These are phyloP conservation scores for Colletotrichum tabaci DNA, from an alignment of 2,329 filamentous ascomycete genomes.

Conservation along the genomic window DNA sequence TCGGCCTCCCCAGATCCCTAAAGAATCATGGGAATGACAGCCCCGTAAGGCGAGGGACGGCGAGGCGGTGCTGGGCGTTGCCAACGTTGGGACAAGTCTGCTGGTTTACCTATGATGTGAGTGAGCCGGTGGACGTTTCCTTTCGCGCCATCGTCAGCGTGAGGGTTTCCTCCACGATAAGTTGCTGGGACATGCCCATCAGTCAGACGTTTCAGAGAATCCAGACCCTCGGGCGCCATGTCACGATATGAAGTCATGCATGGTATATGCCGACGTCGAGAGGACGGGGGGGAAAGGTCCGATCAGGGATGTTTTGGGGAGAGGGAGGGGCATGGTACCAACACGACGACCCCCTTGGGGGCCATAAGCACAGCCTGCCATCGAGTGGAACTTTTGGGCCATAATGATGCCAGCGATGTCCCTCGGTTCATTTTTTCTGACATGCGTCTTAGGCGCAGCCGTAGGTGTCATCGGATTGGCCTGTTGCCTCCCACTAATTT, in stretches of 20 bases:
- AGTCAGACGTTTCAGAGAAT: slow-evolving; percentile 13
- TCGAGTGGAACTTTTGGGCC: slow-evolving; percentile 31
- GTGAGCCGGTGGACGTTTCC: not conserved
- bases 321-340: not conserved
- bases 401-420: slow-evolving; percentile 17
- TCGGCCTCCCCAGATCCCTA: slow-evolving; percentile 5
- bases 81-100: not conserved
- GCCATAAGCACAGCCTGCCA: slow-evolving; percentile 41
- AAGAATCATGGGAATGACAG: not conserved
- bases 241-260: slow-evolving; percentile 27
- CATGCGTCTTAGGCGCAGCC: slow-evolving; percentile 31
- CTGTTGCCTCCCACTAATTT: slow-evolving; percentile 10
- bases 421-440: slow-evolving; percentile 35
- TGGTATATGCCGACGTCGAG: not conserved
- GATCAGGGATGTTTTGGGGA: slow-evolving; percentile 1
- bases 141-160: slow-evolving; percentile 23
- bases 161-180: slow-evolving; percentile 20
- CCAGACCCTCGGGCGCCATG: slow-evolving; percentile 33
- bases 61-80: slow-evolving; percentile 10
- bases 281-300: not conserved
- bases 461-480: slow-evolving; percentile 22
- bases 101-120: slow-evolving; percentile 6
- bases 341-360: slow-evolving; percentile 1
- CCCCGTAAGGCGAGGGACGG: slow-evolving; percentile 16
- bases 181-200: not conserved